Evolutionary conservation across 148 eudicot species (phyloP), one percentile per base, ranked within the genome.

Genomic region (Suaeda aralocaspica): DNA sequence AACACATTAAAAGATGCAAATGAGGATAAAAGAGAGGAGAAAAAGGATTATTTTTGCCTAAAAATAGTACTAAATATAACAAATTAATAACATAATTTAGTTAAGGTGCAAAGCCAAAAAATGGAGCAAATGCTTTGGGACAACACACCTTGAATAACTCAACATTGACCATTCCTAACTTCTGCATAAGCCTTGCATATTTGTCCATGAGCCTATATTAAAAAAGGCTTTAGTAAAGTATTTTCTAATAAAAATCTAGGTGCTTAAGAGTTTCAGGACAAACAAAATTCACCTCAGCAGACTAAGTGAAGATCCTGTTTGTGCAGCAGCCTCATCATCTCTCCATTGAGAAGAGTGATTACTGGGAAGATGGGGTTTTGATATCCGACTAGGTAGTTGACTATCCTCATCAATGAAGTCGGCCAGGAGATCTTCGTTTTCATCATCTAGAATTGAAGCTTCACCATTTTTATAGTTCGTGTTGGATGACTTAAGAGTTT

Each of bases 391-490:
- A 7, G 99, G 99, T 45, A 89, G 86, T 81, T 94, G 99, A 79
- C 99, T 94, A 71, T 91, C 99, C 78, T 94, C 98, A 69, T 94
- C 98, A 78, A 94, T 94, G 76, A 94, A 94, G 82, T 94, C 98
- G 10, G 98, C 98, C 75, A 75, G 92, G 74, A 94, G 98, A 78
- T 91, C 99, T 83, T 94, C 99, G 76, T 91, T 87, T 84, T 94
- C 99, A 72, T 94, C 99, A 77, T 94, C 98, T 50, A 84, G 77
- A 59, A 79, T 36, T 61, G 74, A 53, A 33, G 74, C 64, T 52
- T 57, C 60, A 13, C 90, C 91, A 83, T 89, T 91, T 28, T 45
- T 64, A 76, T 64, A 79, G 72, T 59, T 81, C 28, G 22, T 63
- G 29, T 66, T 80, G 65, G 78, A 74, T 62, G 65, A n/a, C 76